Percentiles rank a stretch among this genome's conserved stretches.
Conservation (phyloP, 805 yeast species). For the Schizosaccharomyces japonicus region DNA sequence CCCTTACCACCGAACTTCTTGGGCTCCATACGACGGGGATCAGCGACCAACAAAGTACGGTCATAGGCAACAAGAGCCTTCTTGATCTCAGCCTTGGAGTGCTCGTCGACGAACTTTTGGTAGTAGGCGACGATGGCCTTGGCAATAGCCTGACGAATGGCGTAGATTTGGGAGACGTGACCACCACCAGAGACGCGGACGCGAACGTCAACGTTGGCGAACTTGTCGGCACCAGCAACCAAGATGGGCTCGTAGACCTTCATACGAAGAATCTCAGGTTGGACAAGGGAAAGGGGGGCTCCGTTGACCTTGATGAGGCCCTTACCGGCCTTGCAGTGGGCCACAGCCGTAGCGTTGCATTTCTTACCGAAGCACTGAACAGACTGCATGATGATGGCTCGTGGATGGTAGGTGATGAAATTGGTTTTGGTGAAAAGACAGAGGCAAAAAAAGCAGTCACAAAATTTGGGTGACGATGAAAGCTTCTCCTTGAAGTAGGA, state of each 20-base stretch:
- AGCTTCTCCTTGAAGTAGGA: background rate
- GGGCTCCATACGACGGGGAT: conserved; percentile 99
- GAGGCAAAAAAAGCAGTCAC: conserved; percentile 3
- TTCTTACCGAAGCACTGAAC: conserved; percentile 74
- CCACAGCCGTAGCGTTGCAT: conserved; percentile 99
- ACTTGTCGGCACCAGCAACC: conserved; percentile 95
- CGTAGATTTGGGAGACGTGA: conserved; percentile 98
- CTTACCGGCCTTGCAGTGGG: conserved; percentile 76
- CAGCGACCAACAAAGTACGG: conserved; percentile 98
- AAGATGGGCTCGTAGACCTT: conserved; percentile 98
- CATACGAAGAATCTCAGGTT: conserved; percentile 97
- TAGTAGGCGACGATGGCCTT: conserved; percentile 98
- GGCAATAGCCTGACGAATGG: conserved; percentile 98
- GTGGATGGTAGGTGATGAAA: conserved; percentile 3
- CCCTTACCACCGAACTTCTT: conserved; percentile 99
- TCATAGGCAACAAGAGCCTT: conserved; percentile 91
- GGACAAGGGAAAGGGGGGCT: conserved; percentile 94
- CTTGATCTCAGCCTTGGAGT: conserved; percentile 98
- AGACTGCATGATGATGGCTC: conserved; percentile 4
- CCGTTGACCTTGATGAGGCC: conserved; percentile 99
- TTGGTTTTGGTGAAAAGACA: too few species aligned
- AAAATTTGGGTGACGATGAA: background rate
- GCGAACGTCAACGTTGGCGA: conserved; percentile 94
- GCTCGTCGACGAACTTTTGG: conserved; percentile 98
- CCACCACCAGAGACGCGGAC: conserved; percentile 99